Percentiles rank a stretch among this genome's conserved stretches.
Evolutionary conservation across 805 yeast species (phyloP).

Genomic region (Metschnikowia noctiluminum): DNA sequence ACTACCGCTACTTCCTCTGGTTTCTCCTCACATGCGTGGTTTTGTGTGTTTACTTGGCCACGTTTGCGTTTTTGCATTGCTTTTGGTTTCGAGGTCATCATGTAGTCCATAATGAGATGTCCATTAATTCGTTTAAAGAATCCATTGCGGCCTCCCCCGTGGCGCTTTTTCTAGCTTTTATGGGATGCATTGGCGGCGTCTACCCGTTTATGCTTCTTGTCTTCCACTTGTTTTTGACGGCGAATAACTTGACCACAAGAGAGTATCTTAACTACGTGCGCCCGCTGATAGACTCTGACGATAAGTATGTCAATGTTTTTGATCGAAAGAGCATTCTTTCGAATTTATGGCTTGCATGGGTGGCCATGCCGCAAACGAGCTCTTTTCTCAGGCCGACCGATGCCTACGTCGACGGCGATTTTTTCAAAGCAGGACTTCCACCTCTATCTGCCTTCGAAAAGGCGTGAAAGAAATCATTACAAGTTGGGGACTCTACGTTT

Average conservation of each 20-base stretch:
- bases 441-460: conserved; percentile 9
- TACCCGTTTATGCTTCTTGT: conserved; percentile 56
- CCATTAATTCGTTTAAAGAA: conserved; percentile 2
- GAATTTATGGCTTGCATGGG: conserved; percentile 37
- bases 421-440: conserved; percentile 7
- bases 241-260: conserved; percentile 65
- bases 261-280: conserved; percentile 55
- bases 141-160: conserved; percentile 24
- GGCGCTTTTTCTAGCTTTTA: conserved; percentile 52
- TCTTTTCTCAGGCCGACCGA: conserved; percentile 8
- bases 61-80: conserved; percentile 15
- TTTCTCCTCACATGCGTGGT: conserved; percentile 23
- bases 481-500: too few relatives aligned
- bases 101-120: neutral
- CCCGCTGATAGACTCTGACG: conserved; percentile 28
- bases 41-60: conserved; percentile 17
- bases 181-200: conserved; percentile 40
- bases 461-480: too few relatives aligned
- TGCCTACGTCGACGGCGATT: conserved; percentile 8
- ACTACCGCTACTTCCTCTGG: conserved; percentile 37
- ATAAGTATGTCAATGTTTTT: conserved; percentile 33
- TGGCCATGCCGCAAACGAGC: conserved; percentile 29
- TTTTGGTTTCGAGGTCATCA: conserved; percentile 14
- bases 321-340: conserved; percentile 21
- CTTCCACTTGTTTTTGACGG: conserved; percentile 53